These are phyloP conservation scores for Leucocoprinus leucothites DNA, from an alignment of 768 basidiomycete genomes.

Conservation along the genomic window DNA sequence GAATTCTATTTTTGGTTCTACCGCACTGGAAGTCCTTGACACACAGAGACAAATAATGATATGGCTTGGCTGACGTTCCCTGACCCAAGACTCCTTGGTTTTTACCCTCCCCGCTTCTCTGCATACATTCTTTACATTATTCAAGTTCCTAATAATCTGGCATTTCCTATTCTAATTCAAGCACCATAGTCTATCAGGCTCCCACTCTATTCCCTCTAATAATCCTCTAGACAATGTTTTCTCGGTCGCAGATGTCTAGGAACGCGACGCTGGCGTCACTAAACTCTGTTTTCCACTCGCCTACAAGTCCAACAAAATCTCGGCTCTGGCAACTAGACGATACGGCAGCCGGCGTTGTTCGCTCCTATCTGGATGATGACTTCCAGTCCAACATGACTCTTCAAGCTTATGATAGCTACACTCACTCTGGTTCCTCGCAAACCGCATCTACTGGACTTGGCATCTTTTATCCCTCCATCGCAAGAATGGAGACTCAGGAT, in stretches of 20 bases:
- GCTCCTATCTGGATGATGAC: background rate
- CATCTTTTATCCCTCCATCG: slow-evolving; percentile 1
- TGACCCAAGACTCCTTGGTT: background rate
- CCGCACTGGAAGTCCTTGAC: too few relatives aligned
- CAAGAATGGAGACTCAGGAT: background rate
- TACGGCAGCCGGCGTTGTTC: background rate
- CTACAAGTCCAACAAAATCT: slow-evolving; percentile 9
- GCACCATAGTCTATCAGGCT: background rate
- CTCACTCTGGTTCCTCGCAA: background rate
- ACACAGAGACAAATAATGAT: slow-evolving; percentile 7
- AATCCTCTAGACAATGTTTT: background rate
- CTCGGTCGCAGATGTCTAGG: background rate
- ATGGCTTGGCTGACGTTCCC: background rate
- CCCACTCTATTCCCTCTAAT: background rate
- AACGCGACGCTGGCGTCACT: slow-evolving; percentile 28
- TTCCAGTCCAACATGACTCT: slow-evolving; percentile 10
- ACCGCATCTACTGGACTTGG: slow-evolving; percentile 5
- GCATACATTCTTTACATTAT: slow-evolving; percentile 6
- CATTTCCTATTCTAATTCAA: background rate
- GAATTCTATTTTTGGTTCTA: background rate
- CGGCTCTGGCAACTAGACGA: background rate
- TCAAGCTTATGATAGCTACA: background rate
- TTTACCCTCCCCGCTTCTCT: background rate
- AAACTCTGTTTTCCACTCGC: slow-evolving; percentile 18
- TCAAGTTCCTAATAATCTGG: background rate